Evolutionary conservation across 2,329 filamentous ascomycete genomes (phyloP), one percentile per base, ranked within the genome.

Genomic region (Phialophora tarda): DNA sequence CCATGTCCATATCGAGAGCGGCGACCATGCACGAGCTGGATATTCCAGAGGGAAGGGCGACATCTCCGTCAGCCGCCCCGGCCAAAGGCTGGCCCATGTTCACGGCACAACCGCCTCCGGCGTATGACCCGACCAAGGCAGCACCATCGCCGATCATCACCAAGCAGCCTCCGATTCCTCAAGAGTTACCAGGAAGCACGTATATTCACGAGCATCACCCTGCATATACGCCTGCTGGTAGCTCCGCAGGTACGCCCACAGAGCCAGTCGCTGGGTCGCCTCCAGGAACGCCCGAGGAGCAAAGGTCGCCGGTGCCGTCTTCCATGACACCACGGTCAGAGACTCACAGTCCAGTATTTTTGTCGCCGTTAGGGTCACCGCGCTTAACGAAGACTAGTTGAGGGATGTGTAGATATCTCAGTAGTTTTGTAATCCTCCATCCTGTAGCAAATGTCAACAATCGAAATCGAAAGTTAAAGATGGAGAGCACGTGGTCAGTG

Each of bases 181-280:
- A 71, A 50, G 72, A 74, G 58, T 59, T 74, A 50, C 71, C 71
- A 11, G 72, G 72, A 47, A 74, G 72, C 65, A 73, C 68, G 5
- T 74, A 60, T 58, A 73, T 74, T 7, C 65, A 73, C 58, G 70
- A 74, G 56, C 71, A 73, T 61, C 72, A 74, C 57, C 72, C 72
- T 12, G 72, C 68, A 38, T 73, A 65, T 55, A 56, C 64, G 24
- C 24, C 55, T 10, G 26, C 44, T n/a, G 61, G 32, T 10, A 54
- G 10, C 48, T 21, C 32, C 28, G 56, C 30, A 21, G 54, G 59
- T 30, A 59, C 62, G n/a, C 54, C 65, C 50, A 63, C 62, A 17
- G 70, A 71, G 30, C 14, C 34, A 69, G 73, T 23, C 67, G 70
- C 57, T 66, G 71, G 7, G 69, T 77, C 63, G 69, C 69, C n/a